Evolutionary conservation across 257 asterid genomes (phyloP), one percentile per base, ranked within the genome.

Genomic region (Nyctanthes arbortristis): DNA sequence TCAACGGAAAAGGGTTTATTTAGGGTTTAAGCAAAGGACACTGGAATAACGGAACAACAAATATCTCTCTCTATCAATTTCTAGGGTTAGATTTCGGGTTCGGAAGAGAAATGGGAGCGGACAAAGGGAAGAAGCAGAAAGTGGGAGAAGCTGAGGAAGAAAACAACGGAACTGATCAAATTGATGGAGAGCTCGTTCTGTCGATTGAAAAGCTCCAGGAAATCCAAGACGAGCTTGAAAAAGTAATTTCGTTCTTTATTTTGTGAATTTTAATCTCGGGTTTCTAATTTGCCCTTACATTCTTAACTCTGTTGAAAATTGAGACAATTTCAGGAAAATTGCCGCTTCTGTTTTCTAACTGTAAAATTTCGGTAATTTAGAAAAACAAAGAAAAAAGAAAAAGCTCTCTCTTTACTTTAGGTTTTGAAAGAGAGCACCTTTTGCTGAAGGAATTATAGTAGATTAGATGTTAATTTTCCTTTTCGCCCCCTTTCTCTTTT

Each of bases 211-310:
- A 82, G 84, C 86, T 92, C 72, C 97, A 89, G 74, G 96, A 85
- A 76, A 79, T 92, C 79, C 95, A 92, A 75, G 97, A 89, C 52
- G 97, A 92, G 69, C 96, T 92, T 31, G 97, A 92, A 34, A 87
- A 84, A 73, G 97, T 89, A 59, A 52, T 28, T 66, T 32, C 45
- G 52, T 33, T 57, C 65, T 33, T 7, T 35, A 18, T 4, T 6
- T 68, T 59, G 31, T 62, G 9, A 20, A 61, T 25, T 7, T 43
- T 16, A 18, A 18, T 49, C 20, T 8, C 29, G 28, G 13, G 2
- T 20, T 49, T 18, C 58, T 18, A 20, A n/a, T n/a, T 49, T 49
- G 18, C 14, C 58, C 4, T 49, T 49, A 2, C 28, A 2, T 28
- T 49, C 25, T n/a, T 49, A 49, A 4, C 58, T 49, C 58, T 49